Evolutionary conservation across 345 rosid species (phyloP).

Genomic region (Erodium maritimum): DNA sequence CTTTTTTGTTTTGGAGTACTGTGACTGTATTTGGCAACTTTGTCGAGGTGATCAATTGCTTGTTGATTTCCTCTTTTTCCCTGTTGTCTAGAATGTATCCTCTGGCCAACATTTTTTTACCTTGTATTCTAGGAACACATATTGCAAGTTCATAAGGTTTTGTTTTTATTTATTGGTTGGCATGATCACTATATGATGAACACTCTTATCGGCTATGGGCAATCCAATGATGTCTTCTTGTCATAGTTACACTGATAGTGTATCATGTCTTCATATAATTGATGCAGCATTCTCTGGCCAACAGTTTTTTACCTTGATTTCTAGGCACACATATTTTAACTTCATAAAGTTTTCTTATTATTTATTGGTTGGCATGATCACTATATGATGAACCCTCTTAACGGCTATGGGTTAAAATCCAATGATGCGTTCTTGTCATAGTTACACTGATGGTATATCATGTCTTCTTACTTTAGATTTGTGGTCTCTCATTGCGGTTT

Average conservation of each 20-base stretch:
- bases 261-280: neutral
- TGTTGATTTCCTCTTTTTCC: constrained; percentile 24
- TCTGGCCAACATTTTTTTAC: constrained; percentile 4
- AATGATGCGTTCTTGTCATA: constrained; percentile 5
- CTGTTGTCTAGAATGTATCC: constrained; percentile 14
- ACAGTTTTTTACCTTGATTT: too few species aligned
- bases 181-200: constrained; percentile 3
- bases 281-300: constrained; percentile 1
- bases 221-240: constrained; percentile 5
- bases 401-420: constrained; percentile 7
- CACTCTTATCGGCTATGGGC: neutral
- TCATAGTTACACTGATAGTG: constrained; percentile 1
- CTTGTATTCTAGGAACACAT: too few species aligned
- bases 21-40: constrained; percentile 18
- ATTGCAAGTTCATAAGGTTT: too few species aligned
- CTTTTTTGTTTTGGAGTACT: too few species aligned
- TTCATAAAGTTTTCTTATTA: neutral
- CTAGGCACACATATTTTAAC: neutral
- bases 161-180: neutral
- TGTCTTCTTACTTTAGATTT: neutral
- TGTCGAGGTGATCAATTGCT: constrained; percentile 16
- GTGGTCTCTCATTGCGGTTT: neutral
- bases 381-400: constrained; percentile 2
- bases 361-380: neutral
- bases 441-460: neutral